Evolutionary conservation across 768 basidiomycete genomes (phyloP).

Genomic region (Jaapia argillacea): DNA sequence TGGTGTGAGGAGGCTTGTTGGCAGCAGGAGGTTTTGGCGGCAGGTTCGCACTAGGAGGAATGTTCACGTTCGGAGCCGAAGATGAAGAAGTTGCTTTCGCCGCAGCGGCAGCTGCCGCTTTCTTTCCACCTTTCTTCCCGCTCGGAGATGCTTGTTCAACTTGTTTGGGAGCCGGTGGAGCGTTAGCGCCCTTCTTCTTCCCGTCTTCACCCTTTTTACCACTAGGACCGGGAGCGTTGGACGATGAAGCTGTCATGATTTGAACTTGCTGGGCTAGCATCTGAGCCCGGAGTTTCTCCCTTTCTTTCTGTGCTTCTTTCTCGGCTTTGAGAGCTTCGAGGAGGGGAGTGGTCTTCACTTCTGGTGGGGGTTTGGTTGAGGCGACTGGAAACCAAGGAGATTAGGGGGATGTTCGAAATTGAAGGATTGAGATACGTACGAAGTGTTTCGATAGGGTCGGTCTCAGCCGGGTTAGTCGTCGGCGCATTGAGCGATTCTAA

Average conservation of each 20-base stretch:
- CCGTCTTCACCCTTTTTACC: not conserved
- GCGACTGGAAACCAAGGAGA: conserved; percentile 36
- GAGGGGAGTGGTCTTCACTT: conserved; percentile 80
- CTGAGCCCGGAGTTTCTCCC: conserved; percentile 23
- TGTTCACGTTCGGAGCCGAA: not conserved
- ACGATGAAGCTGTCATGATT: not conserved
- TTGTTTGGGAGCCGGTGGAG: not conserved
- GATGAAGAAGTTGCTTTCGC: not conserved
- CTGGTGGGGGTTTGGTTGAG: conserved; percentile 44
- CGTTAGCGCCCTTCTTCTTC: not conserved
- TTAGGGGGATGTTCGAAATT: not conserved
- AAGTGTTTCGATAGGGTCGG: conserved; percentile 51
- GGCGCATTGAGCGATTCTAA: conserved; percentile 57
- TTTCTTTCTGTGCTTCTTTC: conserved; percentile 59
- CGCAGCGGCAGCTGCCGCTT: not conserved
- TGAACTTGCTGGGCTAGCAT: not conserved
- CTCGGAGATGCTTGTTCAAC: no score
- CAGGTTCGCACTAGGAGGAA: not conserved
- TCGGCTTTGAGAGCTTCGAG: conserved; percentile 89
- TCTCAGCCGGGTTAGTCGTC: conserved; percentile 36
- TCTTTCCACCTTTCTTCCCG: conserved; percentile 9
- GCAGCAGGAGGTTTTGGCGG: not conserved
- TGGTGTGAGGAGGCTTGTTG: not conserved
- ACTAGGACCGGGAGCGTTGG: not conserved
- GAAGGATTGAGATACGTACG: conserved; percentile 32